A percentile compares a stretch with the other conserved stretches of the same genome.
Evolutionary conservation across 2,329 filamentous ascomycete species (phyloP).

Genomic region (Claviceps spartinae): DNA sequence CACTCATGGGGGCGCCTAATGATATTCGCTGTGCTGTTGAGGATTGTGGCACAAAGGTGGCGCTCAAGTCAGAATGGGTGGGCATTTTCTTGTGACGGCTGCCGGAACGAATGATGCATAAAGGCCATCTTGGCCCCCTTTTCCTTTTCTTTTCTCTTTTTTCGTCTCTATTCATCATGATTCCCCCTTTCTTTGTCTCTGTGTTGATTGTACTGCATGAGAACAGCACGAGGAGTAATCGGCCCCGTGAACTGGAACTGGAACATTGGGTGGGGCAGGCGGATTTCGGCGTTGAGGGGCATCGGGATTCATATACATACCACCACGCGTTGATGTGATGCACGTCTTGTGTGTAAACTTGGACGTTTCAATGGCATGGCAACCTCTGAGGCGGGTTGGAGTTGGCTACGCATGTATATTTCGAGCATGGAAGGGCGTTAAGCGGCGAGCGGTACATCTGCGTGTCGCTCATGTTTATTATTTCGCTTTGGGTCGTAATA

Average conservation of each 20-base stretch:
- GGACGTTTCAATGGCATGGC: not conserved
- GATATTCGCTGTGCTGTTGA: slow-evolving; percentile 43
- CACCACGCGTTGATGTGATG: not conserved
- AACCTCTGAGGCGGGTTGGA: not conserved
- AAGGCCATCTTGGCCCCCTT: not conserved
- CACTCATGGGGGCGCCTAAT: slow-evolving; percentile 10
- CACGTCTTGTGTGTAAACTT: not conserved
- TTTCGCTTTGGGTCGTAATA: too few relatives aligned
- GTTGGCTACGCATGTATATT: not conserved
- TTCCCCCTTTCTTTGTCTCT: not conserved
- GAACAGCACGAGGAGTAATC: not conserved
- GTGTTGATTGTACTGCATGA: not conserved
- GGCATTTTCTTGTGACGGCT: slow-evolving; percentile 38
- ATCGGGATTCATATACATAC: not conserved
- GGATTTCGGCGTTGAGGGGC: not conserved
- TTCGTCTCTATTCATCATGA: not conserved
- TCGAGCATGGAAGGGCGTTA: not conserved
- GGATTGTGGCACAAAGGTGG: slow-evolving; percentile 39
- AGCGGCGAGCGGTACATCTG: too few relatives aligned
- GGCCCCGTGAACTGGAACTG: not conserved
- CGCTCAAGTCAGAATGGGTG: slow-evolving; percentile 43
- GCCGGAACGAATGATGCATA: not conserved
- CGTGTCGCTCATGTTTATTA: too few relatives aligned
- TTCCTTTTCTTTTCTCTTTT: not conserved
- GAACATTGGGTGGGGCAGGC: not conserved